Conservation (phyloP, 768 basidiomycete genomes). For the Lactarius sp. region DNA sequence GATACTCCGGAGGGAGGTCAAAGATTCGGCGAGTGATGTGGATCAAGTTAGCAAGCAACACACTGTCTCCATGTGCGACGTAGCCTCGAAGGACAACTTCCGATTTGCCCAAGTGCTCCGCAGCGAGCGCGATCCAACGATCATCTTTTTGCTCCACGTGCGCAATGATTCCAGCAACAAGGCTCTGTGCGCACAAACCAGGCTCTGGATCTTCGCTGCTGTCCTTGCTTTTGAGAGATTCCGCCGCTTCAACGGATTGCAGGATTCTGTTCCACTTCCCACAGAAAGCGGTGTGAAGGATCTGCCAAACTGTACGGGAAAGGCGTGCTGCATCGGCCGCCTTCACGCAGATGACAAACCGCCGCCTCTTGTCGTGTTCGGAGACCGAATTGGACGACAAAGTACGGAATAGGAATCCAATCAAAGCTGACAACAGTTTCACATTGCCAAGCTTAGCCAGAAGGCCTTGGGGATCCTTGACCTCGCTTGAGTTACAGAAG, state of each 20-base stretch:
- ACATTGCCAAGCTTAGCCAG: no score
- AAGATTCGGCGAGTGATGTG: background rate
- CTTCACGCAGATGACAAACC: background rate
- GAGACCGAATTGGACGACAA: background rate
- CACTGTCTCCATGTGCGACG: background rate
- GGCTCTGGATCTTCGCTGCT: background rate
- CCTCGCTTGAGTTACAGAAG: background rate
- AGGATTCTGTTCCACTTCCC: background rate
- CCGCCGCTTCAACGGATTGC: background rate
- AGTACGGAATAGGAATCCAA: background rate
- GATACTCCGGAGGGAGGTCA: background rate
- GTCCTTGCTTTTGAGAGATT: background rate
- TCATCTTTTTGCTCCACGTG: background rate
- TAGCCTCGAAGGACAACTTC: background rate
- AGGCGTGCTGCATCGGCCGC: background rate
- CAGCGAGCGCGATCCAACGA: background rate
- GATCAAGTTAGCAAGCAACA: no score
- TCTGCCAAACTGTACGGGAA: background rate
- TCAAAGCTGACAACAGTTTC: background rate
- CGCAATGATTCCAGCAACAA: background rate
- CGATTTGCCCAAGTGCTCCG: background rate
- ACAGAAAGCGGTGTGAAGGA: background rate
- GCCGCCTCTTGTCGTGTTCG: background rate
- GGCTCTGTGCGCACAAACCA: background rate
- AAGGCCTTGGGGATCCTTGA: background rate